Base-by-base conservation (phyloP, 305 asterid genomes). In the Solanum hybrid region DNA sequence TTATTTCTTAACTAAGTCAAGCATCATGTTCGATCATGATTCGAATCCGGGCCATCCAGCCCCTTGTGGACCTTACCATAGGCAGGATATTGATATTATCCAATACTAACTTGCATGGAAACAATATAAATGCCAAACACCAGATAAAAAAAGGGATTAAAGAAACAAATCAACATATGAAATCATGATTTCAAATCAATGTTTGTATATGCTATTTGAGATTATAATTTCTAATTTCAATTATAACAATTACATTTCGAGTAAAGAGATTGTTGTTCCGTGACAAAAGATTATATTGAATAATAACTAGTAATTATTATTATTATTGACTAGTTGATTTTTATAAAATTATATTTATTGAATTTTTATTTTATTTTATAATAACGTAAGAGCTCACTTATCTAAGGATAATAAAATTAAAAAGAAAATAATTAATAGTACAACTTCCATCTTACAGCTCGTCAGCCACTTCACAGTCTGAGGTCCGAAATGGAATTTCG, bases 401-500 rank as follows among this genome's bases (percentile, higher is more conserved):
- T 60, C 5, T 60, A 17, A 60, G 71, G 71, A 56, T 56, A 60
- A 56, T 7, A 20, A 60, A 64, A 64, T 64, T 64, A 8, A 22
- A 22, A 64, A 64, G 27, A 64, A 64, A 64, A 64, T 64, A 64
- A 64, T 64, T 64, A 64, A 4, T 22, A 80, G 35, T 80, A 4
- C 10, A 79, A 46, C 20, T 20, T 84, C 20, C 42, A 87, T 69
- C 60, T 51, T 88, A 10, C 51, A 40, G 60, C 77, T 88, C 35
- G 32, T 76, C 76, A 82, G 11, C 12, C 71, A 46, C 86, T 42
- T 34, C 36, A 79, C 75, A 31, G 7, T 13, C 17, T 3, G 24
- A 79, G 76, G 75, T 26, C 78, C 37, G 22, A 86, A 85, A 97
- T 97, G 99, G 96, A 96, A 85, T 89, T 92, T 93, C 93, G 98